Conservation (phyloP, 2,329 filamentous ascomycete genomes). For the Macroventuria anomochaeta region DNA sequence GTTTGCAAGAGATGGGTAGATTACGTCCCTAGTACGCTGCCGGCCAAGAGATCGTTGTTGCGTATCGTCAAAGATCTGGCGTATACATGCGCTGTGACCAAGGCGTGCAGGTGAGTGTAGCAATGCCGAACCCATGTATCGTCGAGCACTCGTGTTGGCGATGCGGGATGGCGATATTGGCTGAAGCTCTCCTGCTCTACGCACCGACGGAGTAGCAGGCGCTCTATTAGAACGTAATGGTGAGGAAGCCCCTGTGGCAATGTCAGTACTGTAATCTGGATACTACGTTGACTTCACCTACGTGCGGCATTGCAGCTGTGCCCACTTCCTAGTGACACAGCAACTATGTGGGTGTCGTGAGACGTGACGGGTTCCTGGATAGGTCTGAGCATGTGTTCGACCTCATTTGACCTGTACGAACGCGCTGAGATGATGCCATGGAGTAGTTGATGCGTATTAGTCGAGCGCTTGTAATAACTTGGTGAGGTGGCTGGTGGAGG, state of each 20-base stretch:
- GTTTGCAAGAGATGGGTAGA: conserved; percentile 37
- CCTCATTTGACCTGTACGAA: not conserved
- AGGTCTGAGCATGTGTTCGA: not conserved
- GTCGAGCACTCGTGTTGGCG: conserved; percentile 37
- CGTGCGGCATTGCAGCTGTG: not conserved
- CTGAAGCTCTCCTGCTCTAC: not conserved
- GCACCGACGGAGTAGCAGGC: conserved; percentile 7
- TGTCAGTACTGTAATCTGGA: not conserved
- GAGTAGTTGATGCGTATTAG: not conserved
- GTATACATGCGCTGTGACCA: conserved; percentile 39
- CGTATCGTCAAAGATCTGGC: conserved; percentile 36
- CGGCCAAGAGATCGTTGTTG: conserved; percentile 8
- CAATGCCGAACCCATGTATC: conserved; percentile 25
- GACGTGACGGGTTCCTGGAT: not conserved
- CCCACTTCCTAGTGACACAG: not conserved
- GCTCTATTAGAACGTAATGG: conserved; percentile 5
- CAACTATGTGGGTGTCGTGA: not conserved
- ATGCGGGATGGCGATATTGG: conserved; percentile 2
- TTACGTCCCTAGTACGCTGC: not conserved
- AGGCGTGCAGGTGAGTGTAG: conserved; percentile 39
- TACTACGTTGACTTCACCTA: conserved; percentile 4
- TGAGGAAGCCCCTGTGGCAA: not conserved
- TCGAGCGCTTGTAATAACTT: not conserved
- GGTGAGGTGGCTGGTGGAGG: not conserved
- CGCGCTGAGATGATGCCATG: conserved; percentile 1